Evolutionary conservation across 106 monocot genomes (phyloP).

Genomic region (Dioscorea alata): DNA sequence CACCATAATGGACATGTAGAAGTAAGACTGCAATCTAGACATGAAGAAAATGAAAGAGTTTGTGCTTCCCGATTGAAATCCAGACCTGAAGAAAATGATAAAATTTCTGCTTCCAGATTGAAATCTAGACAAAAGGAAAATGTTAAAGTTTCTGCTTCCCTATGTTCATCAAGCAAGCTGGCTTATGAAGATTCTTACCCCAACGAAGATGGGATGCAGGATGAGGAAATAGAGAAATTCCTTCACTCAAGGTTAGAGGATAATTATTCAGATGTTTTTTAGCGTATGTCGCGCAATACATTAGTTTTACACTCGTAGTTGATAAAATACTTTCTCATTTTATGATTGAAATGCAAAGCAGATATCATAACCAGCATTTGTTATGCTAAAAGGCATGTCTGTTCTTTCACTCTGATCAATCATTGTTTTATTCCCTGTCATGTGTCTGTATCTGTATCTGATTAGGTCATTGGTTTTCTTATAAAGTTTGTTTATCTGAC

Average conservation of each 20-base stretch:
- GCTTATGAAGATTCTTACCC: constrained; percentile 13
- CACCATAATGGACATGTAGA: neutral
- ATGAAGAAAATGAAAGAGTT: constrained; percentile 4
- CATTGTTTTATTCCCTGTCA: neutral
- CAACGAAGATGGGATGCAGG: constrained; percentile 46
- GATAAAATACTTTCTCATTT: neutral
- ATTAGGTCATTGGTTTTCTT: neutral
- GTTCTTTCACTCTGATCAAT: neutral
- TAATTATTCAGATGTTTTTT: neutral
- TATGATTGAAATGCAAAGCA: neutral
- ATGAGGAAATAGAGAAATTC: constrained; percentile 82
- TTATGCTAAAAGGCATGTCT: neutral
- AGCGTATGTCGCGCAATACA: neutral
- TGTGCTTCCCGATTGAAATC: constrained; percentile 3
- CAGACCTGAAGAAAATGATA: constrained; percentile 12
- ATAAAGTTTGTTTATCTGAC: neutral
- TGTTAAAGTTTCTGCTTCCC: neutral
- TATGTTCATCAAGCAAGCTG: constrained; percentile 30
- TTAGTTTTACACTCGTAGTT: neutral
- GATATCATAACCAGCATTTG: neutral
- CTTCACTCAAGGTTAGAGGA: constrained; percentile 65
- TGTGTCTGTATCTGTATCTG: neutral
- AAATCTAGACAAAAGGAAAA: constrained; percentile 14
- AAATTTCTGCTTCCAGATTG: neutral
- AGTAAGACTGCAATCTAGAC: constrained; percentile 10